phyloP scores from a whole-genome alignment of 495 filamentous ascomycete species.

The Bacidia gigantensis region DNA sequence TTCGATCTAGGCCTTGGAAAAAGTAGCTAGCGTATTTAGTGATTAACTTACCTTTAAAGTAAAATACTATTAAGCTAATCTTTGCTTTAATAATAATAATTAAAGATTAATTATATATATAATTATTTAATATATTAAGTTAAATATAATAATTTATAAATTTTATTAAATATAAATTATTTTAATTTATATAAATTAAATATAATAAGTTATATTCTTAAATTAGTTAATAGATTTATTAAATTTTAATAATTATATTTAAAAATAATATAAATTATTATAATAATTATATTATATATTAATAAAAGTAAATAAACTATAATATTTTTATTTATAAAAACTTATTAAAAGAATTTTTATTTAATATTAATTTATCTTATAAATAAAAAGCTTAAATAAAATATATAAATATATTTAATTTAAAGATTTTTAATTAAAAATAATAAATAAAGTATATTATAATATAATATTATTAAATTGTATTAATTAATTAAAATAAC shows the following conservation, averaged over 20 bases:
- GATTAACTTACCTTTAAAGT: no score
- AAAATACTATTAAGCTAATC: no score
- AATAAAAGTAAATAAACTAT: no score
- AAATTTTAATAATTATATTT: not conserved
- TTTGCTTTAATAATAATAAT: not conserved
- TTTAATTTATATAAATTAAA: not conserved
- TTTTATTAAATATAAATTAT: not conserved
- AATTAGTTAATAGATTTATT: not conserved
- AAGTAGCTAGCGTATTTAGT: no score
- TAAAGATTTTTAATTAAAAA: no score
- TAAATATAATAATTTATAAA: not conserved
- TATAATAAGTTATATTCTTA: not conserved
- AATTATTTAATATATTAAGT: not conserved
- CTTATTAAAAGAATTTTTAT: not conserved
- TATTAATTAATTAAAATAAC: no score
- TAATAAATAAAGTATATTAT: no score
- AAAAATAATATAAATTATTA: no score
- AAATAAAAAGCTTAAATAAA: not conserved
- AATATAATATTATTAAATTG: no score
- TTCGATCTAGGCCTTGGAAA: no score
- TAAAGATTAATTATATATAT: not conserved
- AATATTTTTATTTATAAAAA: not conserved
- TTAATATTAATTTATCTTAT: not conserved
- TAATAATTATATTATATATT: no score
- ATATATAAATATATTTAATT: not conserved